Conservation (phyloP, 2,329 filamentous ascomycete genomes). For the Colletotrichum gloeosporioides region DNA sequence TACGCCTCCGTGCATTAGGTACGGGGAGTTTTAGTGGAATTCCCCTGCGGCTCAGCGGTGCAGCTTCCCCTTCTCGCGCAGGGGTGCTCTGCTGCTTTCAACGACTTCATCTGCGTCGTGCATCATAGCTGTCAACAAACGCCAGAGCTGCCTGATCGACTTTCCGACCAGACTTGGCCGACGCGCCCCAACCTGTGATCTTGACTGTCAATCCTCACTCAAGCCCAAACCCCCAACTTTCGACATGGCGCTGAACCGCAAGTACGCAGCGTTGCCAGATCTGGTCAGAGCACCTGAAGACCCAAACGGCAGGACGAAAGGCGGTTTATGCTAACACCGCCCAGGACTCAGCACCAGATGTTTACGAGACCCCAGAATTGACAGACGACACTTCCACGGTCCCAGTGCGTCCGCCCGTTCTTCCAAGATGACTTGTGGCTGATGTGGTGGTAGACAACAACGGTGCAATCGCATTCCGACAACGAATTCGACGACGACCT, state of each 20-base stretch:
- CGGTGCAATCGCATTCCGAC: conserved; percentile 62
- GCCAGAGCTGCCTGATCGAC: neutral
- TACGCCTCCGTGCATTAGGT: neutral
- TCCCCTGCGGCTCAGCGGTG: conserved; percentile 1
- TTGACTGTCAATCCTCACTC: neutral
- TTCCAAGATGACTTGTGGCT: neutral
- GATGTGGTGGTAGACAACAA: conserved; percentile 52
- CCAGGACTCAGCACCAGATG: conserved; percentile 89
- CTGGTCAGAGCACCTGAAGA: conserved; percentile 54
- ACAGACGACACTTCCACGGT: conserved; percentile 89
- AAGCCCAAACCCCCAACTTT: neutral
- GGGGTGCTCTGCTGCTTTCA: neutral
- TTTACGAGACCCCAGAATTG: conserved; percentile 94
- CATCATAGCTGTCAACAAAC: neutral
- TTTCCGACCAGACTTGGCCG: neutral
- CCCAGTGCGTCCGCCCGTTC: conserved; percentile 63
- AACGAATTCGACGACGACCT: conserved; percentile 67
- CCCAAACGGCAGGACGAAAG: neutral
- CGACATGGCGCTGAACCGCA: conserved; percentile 75
- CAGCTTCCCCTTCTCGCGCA: neutral
- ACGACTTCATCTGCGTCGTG: neutral
- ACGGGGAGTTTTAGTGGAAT: neutral
- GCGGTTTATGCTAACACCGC: conserved; percentile 17
- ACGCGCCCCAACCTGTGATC: neutral
- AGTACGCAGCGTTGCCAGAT: conserved; percentile 83